Percentiles rank a stretch among this genome's conserved stretches.
phyloP scores from a whole-genome alignment of 495 filamentous ascomycete species.

The Clohesyomyces aquaticus region DNA sequence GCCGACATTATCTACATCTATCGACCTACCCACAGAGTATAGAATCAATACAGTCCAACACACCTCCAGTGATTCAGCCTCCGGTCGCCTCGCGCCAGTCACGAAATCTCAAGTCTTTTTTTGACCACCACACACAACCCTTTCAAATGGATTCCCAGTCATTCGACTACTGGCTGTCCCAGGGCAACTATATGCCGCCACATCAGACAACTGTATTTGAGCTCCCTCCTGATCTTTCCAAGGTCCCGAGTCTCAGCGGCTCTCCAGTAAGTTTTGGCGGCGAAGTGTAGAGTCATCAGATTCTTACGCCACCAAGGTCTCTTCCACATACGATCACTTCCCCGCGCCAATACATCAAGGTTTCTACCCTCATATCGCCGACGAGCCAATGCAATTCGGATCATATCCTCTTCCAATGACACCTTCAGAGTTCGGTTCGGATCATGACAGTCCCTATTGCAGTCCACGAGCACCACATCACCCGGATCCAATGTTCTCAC shows the following conservation, averaged over 20 bases:
- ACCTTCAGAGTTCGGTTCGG: constrained; percentile 41
- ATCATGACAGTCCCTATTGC: constrained; percentile 43
- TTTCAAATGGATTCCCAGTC: constrained; percentile 41
- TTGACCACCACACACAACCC: constrained; percentile 14
- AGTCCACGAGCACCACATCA: constrained; percentile 34
- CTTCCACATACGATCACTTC: constrained; percentile 37
- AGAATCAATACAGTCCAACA: constrained; percentile 6
- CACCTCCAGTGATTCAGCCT: background rate
- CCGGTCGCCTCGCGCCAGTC: constrained; percentile 9
- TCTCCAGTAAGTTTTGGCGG: constrained; percentile 37
- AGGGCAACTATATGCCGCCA: constrained; percentile 32
- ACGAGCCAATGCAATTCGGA: constrained; percentile 33
- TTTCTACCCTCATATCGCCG: constrained; percentile 38
- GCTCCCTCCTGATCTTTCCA: constrained; percentile 35
- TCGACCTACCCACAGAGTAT: background rate
- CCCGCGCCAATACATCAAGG: constrained; percentile 28
- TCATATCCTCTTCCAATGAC: constrained; percentile 40
- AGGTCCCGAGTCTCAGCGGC: constrained; percentile 37
- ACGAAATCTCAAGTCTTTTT: constrained; percentile 13
- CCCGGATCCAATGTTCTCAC: constrained; percentile 21
- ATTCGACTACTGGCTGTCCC: constrained; percentile 40
- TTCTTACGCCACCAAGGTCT: constrained; percentile 30
- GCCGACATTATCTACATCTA: background rate
- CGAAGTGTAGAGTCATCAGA: background rate
- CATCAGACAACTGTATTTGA: constrained; percentile 41